Percentiles rank a stretch among this genome's conserved stretches.
Evolutionary conservation across 2,329 filamentous ascomycete species (phyloP).

Genomic region (Fusarium abutilonis): DNA sequence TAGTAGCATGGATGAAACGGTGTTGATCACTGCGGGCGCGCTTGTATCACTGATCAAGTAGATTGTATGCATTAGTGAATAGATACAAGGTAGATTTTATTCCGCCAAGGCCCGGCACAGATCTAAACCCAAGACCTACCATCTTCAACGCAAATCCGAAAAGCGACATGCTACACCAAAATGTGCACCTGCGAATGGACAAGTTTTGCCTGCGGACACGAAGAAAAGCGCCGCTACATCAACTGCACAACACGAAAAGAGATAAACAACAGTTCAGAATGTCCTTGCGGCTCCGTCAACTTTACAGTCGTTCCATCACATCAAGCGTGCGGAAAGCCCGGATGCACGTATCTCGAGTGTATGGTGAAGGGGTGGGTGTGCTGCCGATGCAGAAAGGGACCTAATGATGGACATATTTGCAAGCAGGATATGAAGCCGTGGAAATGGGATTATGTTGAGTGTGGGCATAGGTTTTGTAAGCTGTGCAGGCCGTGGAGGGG

Average conservation of each 20-base stretch:
- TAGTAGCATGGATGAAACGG: constrained; percentile 4
- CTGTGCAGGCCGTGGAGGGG: constrained; percentile 24
- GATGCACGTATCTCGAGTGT: constrained; percentile 31
- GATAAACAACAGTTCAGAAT: constrained; percentile 27
- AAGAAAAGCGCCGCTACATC: constrained; percentile 32
- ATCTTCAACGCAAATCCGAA: neutral
- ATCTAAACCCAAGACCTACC: no score
- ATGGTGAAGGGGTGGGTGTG: constrained; percentile 35
- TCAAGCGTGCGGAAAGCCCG: constrained; percentile 10
- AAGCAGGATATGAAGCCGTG: constrained; percentile 28
- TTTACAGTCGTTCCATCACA: constrained; percentile 18
- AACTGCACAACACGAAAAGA: constrained; percentile 29
- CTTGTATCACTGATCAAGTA: constrained; percentile 26
- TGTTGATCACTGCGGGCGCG: constrained; percentile 11
- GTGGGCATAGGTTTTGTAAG: constrained; percentile 25
- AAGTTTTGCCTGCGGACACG: constrained; percentile 34
- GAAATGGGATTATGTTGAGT: constrained; percentile 26
- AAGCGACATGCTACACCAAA: constrained; percentile 19
- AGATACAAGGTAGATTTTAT: neutral
- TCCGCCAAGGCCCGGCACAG: neutral
- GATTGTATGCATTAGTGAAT: neutral
- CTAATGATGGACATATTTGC: constrained; percentile 26
- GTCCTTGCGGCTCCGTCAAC: constrained; percentile 32
- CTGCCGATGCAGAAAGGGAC: constrained; percentile 36
- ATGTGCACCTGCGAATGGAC: constrained; percentile 39